Percentiles rank a stretch among this genome's conserved stretches.
Conservation (phyloP, 2,329 filamentous ascomycete species). For the Clarireedia paspali region DNA sequence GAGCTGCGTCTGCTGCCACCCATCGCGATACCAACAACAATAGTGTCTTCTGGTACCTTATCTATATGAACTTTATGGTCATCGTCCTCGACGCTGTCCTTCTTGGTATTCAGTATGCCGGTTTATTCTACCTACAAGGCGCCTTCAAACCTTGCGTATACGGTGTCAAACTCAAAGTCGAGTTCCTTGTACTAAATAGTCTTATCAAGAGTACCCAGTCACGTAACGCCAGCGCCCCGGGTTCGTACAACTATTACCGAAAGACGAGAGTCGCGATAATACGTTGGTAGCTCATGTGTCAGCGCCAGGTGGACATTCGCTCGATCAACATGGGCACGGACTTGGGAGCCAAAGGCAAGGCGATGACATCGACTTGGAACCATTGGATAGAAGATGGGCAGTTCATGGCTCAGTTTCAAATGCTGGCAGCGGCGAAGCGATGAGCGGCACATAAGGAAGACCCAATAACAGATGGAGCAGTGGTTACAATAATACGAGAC, state of each 20-base stretch:
- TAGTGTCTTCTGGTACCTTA: constrained; percentile 29
- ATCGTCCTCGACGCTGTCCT: constrained; percentile 37
- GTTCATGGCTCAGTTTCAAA: not conserved
- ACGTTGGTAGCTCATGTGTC: not conserved
- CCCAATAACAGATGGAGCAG: not conserved
- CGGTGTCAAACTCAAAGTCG: constrained; percentile 38
- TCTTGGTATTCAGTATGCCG: constrained; percentile 30
- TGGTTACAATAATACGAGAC: not conserved
- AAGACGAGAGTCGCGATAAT: not conserved
- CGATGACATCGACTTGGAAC: not conserved
- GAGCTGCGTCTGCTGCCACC: constrained; percentile 19
- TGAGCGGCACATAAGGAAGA: not conserved
- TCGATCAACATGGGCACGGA: not conserved
- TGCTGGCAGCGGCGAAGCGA: not conserved
- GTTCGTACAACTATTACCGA: not conserved
- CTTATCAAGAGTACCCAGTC: not conserved
- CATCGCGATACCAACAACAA: not conserved
- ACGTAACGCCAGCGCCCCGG: not conserved
- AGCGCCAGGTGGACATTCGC: not conserved
- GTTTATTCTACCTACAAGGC: constrained; percentile 31
- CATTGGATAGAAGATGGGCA: not conserved
- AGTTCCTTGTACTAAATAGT: constrained; percentile 39
- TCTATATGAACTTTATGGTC: constrained; percentile 39
- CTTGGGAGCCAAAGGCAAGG: not conserved
- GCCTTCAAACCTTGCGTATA: constrained; percentile 34